phyloP scores from a whole-genome alignment of 2,329 filamentous ascomycete species.

The Talaromyces sp. region DNA sequence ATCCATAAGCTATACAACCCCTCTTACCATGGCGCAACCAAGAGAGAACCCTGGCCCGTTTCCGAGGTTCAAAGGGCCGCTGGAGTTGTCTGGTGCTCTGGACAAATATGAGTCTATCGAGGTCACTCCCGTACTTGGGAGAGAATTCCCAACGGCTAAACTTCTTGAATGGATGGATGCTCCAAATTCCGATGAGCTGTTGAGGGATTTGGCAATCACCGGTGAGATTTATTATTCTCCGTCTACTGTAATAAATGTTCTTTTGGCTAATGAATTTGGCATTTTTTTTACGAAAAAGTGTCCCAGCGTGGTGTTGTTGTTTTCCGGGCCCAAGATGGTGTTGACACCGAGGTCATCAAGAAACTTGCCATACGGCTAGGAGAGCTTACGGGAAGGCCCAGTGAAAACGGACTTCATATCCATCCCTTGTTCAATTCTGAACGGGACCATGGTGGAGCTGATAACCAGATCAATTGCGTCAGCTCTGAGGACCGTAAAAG shows the following conservation, averaged over 20 bases:
- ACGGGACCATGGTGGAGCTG: neutral
- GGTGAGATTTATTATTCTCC: neutral
- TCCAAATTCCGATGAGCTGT: constrained; percentile 34
- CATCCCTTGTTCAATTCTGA: neutral
- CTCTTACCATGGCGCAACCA: neutral
- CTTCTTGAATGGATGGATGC: constrained; percentile 33
- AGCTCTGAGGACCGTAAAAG: neutral
- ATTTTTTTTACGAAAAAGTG: neutral
- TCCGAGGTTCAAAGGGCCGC: constrained; percentile 14
- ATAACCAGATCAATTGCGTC: neutral
- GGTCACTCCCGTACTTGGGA: constrained; percentile 42
- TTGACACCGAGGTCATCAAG: constrained; percentile 17
- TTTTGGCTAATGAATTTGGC: neutral
- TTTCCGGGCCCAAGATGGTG: constrained; percentile 6
- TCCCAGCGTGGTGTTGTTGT: constrained; percentile 41
- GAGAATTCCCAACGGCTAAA: constrained; percentile 34
- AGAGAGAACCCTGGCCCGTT: neutral
- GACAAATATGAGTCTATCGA: constrained; percentile 37
- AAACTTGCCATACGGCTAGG: constrained; percentile 20
- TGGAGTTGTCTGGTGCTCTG: constrained; percentile 30
- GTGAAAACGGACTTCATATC: constrained; percentile 20
- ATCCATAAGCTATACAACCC: neutral
- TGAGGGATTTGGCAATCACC: constrained; percentile 22
- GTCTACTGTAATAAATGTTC: constrained; percentile 6
- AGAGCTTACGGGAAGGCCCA: constrained; percentile 37